Evolutionary conservation across 352 stramenopile species (phyloP), one percentile per base, ranked within the genome.

Genomic region (Pythium dissimile): DNA sequence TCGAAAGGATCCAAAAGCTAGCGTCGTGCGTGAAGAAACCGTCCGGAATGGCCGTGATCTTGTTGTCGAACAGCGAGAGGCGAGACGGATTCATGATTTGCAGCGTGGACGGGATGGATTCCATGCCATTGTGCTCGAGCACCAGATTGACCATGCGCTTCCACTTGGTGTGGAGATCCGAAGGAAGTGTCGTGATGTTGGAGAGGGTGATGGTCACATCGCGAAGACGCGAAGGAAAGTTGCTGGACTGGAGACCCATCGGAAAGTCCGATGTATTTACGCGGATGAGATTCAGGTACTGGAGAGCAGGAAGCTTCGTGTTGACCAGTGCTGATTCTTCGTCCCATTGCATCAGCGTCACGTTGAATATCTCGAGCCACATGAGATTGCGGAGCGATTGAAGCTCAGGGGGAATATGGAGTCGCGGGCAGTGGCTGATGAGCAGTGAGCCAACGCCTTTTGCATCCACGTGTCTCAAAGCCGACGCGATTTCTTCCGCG

Each of bases 341-440:
- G 1, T n/a, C 31, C 58, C 58, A 65, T 12, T 48, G 3, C 1
- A 39, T 18, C 3, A 69, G 27, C 21, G 50, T 69, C 11, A 21
- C 37, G 30, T 69, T 69, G 28, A 23, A 52, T n/a, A 69, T 35
- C 24, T 69, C 62, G 7, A 69, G 30, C 1, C 35, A 18, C 7
- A 69, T 27, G 0, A 69, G 7, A 23, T 62, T 54, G 7, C 16
- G 0, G 2, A 69, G 55, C n/a, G 32, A 43, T 5, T 59, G 49
- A 11, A 69, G 34, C 8, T 27, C 24, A 13, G 34, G 11, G 2
- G 62, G 50, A 16, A 69, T 50, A n/a, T 53, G 8, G 12, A 69
- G 44, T 30, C 12, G 5, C 2, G 56, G 48, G 15, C 62, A 69
- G 32, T 69, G 62, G 10, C 16, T 47, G 13, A 69, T 49, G 20